Base-by-base conservation (phyloP, 257 asterid genomes). In the Salvia splendens region DNA sequence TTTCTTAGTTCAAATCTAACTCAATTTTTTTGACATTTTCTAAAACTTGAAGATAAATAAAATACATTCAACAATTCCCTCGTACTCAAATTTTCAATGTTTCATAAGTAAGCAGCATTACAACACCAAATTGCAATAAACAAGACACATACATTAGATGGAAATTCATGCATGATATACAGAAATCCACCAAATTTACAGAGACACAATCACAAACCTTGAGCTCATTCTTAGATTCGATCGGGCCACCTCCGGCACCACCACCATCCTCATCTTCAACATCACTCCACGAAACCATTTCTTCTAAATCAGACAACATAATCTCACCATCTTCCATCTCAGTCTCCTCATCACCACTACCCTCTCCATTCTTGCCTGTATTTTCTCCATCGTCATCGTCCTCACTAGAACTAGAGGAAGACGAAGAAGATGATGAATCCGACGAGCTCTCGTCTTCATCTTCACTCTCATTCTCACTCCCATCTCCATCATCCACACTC, bases 281-380 rank as follows among this genome's bases (percentile, higher is more conserved):
- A 33, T 79, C 94, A 74, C 88, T 81, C 95, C 95, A 88, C 41
- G 78, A 83, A 70, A 84, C 80, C 86, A 85, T 82, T 77, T 82
- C 88, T 45, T 86, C 90, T 2, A 60, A 75, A 41, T 80, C 95
- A 61, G 89, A 77, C 40, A 48, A 57, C 76, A 75, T 12, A 56
- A 87, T 92, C 73, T 87, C 97, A 52, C 97, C 98, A 73, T 85
- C 95, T 83, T 89, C 92, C 52, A 69, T 47, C 6, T 78, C 87
- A 41, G 59, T 54, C 59, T 33, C 32, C 28, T 53, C 15, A 20
- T 69, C 72, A 61, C 35, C 49, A 14, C 6, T 38, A 11, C 14
- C 64, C 16, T 24, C 54, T 46, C 47, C 64, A 6, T 53, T 67
- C 48, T 50, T 64, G 20, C 16, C 54, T 72, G 63, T 71, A 75